A percentile compares a stretch with the other conserved stretches of the same genome.
Evolutionary conservation across 176 grass and related monocot species (phyloP).

Genomic region (Puccinellia tenuiflora): DNA sequence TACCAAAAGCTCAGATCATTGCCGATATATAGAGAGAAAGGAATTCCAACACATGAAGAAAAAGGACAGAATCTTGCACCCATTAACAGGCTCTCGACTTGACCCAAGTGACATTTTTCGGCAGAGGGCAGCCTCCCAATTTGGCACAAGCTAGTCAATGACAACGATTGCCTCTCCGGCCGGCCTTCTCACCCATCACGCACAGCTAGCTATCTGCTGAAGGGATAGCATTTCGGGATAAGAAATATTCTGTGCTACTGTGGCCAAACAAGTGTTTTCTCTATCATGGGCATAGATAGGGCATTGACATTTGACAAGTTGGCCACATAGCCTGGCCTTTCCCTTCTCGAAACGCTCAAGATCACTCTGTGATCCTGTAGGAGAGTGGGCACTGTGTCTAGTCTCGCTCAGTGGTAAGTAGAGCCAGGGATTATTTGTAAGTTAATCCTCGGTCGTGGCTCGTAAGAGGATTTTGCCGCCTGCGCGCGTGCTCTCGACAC

Average conservation of each 20-base stretch:
- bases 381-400: background rate
- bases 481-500: slow-evolving; percentile 35
- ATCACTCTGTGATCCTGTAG: background rate
- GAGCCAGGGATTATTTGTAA: background rate
- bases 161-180: background rate
- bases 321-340: slow-evolving; percentile 11
- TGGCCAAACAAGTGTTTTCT: background rate
- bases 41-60: background rate
- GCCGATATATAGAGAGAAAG: background rate
- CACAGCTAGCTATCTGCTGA: background rate
- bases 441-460: background rate
- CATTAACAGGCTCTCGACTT: background rate
- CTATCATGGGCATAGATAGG: background rate
- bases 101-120: background rate
- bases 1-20: background rate
- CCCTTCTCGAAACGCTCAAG: background rate
- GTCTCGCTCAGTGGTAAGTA: background rate
- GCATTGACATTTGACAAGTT: slow-evolving; percentile 28
- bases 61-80: slow-evolving; percentile 2
- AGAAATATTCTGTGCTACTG: background rate
- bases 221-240: background rate
- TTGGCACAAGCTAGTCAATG: slow-evolving; percentile 31
- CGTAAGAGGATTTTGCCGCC: background rate
- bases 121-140: slow-evolving; percentile 21
- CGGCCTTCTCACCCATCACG: background rate